A percentile compares a stretch with the other conserved stretches of the same genome.
These are phyloP conservation scores for Rubia yunnanensis DNA, from an alignment of 257 asterid genomes.

Conservation along the genomic window DNA sequence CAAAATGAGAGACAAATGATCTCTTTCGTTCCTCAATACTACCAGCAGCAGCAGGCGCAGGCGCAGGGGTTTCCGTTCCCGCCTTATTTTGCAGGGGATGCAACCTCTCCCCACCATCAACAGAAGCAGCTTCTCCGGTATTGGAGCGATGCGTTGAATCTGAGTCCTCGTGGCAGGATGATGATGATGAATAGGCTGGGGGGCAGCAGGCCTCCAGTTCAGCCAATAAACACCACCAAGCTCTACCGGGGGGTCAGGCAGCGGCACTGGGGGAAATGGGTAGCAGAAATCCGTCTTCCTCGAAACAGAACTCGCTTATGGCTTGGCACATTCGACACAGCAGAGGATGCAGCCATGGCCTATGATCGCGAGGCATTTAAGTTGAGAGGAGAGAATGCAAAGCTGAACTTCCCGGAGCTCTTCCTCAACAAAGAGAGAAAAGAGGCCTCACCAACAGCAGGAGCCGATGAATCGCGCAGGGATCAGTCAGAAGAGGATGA, in stretches of 20 bases:
- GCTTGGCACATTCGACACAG: constrained; percentile 91
- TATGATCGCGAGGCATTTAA: constrained; percentile 85
- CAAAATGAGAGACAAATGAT: constrained; percentile 63
- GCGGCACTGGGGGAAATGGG: constrained; percentile 99
- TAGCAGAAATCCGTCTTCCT: constrained; percentile 94
- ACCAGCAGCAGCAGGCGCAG: constrained; percentile 10
- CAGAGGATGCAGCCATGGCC: constrained; percentile 93
- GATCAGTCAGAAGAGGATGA: constrained; percentile 10
- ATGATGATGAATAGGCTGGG: constrained; percentile 55
- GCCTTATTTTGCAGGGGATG: constrained; percentile 53
- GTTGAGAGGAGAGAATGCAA: constrained; percentile 75
- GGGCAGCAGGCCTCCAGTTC: constrained; percentile 36
- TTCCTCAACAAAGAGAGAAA: constrained; percentile 44
- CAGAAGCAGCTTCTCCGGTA: constrained; percentile 53
- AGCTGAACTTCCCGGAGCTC: constrained; percentile 73
- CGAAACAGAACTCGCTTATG: constrained; percentile 82
- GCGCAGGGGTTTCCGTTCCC: constrained; percentile 38
- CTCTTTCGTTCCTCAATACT: constrained; percentile 46
- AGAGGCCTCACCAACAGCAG: constrained; percentile 1
- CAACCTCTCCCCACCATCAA: too few species aligned
- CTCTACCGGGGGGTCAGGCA: constrained; percentile 87
- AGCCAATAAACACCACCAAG: constrained; percentile 45
- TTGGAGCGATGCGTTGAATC: constrained; percentile 61
- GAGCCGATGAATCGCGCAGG: not conserved
- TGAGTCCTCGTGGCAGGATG: constrained; percentile 74